Conservation (phyloP, 495 filamentous ascomycete genomes). For the Apodospora peruviana region DNA sequence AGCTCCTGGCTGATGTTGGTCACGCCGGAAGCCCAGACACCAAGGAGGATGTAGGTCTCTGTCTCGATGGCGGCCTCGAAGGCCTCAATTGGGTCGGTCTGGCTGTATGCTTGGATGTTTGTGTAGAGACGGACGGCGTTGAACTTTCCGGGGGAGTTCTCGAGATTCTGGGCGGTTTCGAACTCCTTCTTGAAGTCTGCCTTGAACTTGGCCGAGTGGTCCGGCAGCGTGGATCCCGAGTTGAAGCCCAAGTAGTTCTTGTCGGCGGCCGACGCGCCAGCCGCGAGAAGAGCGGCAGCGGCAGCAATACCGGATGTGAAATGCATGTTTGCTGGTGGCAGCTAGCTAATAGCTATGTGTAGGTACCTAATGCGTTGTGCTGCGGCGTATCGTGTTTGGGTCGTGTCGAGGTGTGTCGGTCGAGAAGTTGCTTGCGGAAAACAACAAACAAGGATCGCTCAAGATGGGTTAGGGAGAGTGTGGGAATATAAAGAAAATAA, state of each 20-base stretch:
- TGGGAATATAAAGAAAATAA: background rate
- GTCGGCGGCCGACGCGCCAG: conserved; percentile 27
- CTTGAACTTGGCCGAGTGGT: conserved; percentile 44
- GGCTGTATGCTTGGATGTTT: conserved; percentile 48
- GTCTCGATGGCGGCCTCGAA: conserved; percentile 50
- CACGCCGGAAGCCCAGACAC: conserved; percentile 47
- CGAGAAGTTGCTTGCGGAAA: background rate
- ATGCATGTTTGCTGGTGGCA: conserved; percentile 18
- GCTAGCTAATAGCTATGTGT: no score
- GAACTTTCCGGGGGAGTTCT: conserved; percentile 39
- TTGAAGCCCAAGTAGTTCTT: conserved; percentile 45
- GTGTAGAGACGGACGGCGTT: conserved; percentile 46
- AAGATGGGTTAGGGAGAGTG: background rate
- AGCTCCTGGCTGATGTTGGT: conserved; percentile 44
- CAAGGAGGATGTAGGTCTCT: conserved; percentile 44
- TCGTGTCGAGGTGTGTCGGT: background rate
- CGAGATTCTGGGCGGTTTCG: conserved; percentile 37
- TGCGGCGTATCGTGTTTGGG: no score
- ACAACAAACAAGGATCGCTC: background rate
- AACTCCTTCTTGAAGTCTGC: conserved; percentile 42
- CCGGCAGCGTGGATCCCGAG: conserved; percentile 37
- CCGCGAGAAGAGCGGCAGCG: conserved; percentile 24
- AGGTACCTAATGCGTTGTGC: no score
- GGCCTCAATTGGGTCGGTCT: conserved; percentile 39
- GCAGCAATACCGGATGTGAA: conserved; percentile 19